phyloP scores from a whole-genome alignment of 78 protist genomes.

The Dictyostelium intermedium region DNA sequence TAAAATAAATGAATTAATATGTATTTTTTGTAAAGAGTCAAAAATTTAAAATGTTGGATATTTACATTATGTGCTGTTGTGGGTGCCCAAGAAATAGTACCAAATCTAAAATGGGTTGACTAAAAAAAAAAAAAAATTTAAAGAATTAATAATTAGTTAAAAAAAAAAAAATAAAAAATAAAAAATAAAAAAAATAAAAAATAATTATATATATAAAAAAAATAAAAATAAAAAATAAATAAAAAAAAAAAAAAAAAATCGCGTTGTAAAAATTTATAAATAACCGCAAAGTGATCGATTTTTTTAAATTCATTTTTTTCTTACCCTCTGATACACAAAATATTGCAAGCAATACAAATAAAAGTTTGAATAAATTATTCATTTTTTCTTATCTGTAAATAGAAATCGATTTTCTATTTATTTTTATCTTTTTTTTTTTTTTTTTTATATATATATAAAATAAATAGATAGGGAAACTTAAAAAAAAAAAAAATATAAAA shows the following conservation, averaged over 20 bases:
- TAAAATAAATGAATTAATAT: not conserved
- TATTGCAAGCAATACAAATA: not conserved
- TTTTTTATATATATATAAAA: no score
- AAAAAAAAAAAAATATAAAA: no score
- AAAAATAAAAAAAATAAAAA: not conserved
- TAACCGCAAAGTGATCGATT: not conserved
- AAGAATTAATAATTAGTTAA: not conserved
- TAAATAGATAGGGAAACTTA: not conserved
- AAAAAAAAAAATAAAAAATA: not conserved
- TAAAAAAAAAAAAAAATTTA: not conserved
- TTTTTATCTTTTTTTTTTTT: no score
- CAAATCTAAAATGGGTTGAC: constrained; percentile 30
- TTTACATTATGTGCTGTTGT: not conserved
- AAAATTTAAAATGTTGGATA: no score
- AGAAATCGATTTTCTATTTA: not conserved
- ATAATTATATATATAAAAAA: no score
- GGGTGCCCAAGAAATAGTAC: constrained; percentile 15
- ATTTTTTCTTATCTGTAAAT: not conserved
- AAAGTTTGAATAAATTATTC: not conserved
- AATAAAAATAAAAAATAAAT: not conserved
- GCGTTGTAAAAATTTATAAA: no score
- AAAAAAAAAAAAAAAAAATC: no score
- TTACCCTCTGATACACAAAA: not conserved
- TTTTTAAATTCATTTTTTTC: not conserved
- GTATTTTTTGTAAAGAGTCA: not conserved